phyloP scores from a whole-genome alignment of 495 filamentous ascomycete species.

The Platismatia glauca region DNA sequence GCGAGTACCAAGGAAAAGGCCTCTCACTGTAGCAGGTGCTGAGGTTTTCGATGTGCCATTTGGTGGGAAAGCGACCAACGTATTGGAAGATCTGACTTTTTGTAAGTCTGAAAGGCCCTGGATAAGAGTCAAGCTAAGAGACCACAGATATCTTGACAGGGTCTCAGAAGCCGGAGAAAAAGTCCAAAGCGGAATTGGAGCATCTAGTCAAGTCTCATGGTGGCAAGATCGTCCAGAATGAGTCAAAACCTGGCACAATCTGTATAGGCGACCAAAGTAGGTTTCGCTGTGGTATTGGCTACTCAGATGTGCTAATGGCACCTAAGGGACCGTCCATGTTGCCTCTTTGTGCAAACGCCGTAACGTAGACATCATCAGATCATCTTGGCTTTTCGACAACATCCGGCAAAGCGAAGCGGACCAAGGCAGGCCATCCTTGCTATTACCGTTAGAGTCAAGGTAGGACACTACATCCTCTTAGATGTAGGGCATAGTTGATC shows the following conservation, averaged over 20 bases:
- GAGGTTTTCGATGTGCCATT: conserved; percentile 46
- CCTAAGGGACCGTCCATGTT: conserved; percentile 66
- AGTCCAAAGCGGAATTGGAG: conserved; percentile 73
- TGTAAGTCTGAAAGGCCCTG: conserved; percentile 47
- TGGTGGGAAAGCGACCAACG: conserved; percentile 44
- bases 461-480: conserved; percentile 32
- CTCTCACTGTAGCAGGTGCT: conserved; percentile 62
- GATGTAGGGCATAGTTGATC: background rate
- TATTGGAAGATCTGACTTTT: conserved; percentile 73
- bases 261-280: conserved; percentile 71
- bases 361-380: conserved; percentile 60
- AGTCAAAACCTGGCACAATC: conserved; percentile 49
- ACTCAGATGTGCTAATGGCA: conserved; percentile 10
- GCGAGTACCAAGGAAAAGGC: conserved; percentile 55
- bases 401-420: conserved; percentile 58
- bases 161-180: conserved; percentile 49
- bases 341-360: conserved; percentile 67
- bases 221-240: conserved; percentile 70
- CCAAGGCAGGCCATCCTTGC: conserved; percentile 41
- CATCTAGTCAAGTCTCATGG: conserved; percentile 79
- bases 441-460: conserved; percentile 62
- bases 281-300: background rate
- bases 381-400: conserved; percentile 81
- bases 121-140: conserved; percentile 19
- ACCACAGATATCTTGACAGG: conserved; percentile 51